These are phyloP conservation scores for Metschnikowia kunwiensis DNA, from an alignment of 805 yeast genomes.

Conservation along the genomic window DNA sequence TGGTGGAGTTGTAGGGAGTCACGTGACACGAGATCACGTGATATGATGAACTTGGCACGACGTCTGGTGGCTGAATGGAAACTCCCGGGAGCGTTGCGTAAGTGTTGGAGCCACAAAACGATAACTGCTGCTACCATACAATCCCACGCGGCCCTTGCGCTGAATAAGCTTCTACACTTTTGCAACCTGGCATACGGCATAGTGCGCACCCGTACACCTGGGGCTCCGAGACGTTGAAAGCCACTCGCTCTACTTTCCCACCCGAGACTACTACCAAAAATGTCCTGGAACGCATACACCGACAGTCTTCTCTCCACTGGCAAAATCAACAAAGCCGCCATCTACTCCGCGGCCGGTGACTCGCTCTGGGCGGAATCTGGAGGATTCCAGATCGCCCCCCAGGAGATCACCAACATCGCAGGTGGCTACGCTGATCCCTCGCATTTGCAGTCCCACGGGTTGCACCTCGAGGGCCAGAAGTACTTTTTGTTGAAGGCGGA, in stretches of 20 bases:
- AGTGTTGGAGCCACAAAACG: no score
- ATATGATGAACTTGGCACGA: no score
- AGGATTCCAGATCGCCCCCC: conserved; percentile 57
- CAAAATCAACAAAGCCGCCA: conserved; percentile 87
- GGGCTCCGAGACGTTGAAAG: not conserved
- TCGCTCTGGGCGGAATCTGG: conserved; percentile 88
- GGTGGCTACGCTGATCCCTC: conserved; percentile 78
- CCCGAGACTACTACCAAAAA: conserved; percentile 2
- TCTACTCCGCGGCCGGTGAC: conserved; percentile 93
- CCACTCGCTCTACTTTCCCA: not conserved
- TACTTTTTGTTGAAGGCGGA: conserved; percentile 88
- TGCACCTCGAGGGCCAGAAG: conserved; percentile 81
- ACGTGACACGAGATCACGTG: no score
- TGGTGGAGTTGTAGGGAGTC: conserved; percentile 4
- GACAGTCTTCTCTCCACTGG: conserved; percentile 85
- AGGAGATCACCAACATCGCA: conserved; percentile 73
- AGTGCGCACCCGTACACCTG: conserved; percentile 9
- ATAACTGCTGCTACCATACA: no score
- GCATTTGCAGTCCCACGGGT: conserved; percentile 77
- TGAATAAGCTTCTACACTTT: no score
- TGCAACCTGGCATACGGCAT: not conserved
- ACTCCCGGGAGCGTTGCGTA: no score
- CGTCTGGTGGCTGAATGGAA: no score
- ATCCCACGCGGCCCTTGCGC: no score
- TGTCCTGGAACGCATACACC: conserved; percentile 72